Base-by-base conservation (phyloP, 768 basidiomycete genomes). In the Kwoniella sp. region DNA sequence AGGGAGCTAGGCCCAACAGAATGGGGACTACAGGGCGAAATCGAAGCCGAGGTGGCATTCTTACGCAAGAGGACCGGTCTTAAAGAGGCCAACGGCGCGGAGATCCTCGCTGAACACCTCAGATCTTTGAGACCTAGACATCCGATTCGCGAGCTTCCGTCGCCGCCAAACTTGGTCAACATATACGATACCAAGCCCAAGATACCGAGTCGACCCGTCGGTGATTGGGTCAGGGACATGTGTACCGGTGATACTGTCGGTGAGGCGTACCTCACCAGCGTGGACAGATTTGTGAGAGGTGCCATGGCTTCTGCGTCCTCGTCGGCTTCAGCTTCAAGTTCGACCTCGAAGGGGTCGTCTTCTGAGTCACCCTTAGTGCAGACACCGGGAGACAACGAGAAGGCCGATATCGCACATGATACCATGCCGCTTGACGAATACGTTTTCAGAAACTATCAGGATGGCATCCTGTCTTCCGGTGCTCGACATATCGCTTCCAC, bases 261-360 rank as follows among this genome's bases (percentile, higher is more conserved):
- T 20, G 79, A 78, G 55, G 79, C 77, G 23, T 80, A 80, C 62
- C 37, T 73, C 8, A 50, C 61, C 5, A 73, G 71, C 60, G 64
- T 80, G 28, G 56, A 70, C 17, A 45, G 41, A 4, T 80, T 80
- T 58, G 65, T 80, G 1, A 45, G 66, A 9, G 77, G 79, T 7
- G 79, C 79, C 8, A 69, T 74, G 59, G 66, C 45, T 51, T 50
- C 67, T 4, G 66, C 52, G 15, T 45, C 41, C 41, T 45, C 17
- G 11, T 45, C 34, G 34, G 13, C 34, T 5, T 34, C 34, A 34
- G 34, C 34, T n/a, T n/a, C n/a, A n/a, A n/a, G n/a, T n/a, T n/a
- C n/a, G n/a, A n/a, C n/a, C n/a, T n/a, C n/a, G n/a, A n/a, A n/a
- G n/a, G n/a, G n/a, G n/a, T n/a, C n/a, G n/a, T n/a, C n/a, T n/a